Evolutionary conservation across 2,329 filamentous ascomycete genomes (phyloP), one percentile per base, ranked within the genome.

Genomic region (Coniochaeta pulveracea): DNA sequence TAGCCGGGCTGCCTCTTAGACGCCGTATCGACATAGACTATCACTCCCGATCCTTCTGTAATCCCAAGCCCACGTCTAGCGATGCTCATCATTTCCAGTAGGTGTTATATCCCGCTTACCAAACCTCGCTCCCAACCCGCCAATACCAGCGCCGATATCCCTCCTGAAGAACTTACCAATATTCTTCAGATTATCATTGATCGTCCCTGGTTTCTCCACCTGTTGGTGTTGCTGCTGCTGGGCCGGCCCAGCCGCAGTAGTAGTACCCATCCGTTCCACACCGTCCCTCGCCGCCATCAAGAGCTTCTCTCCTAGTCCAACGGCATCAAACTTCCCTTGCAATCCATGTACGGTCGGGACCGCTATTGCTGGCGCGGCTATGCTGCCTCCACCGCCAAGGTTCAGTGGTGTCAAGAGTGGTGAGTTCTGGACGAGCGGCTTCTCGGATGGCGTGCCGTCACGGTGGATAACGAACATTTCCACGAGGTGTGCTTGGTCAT

Each of bases 81-180:
- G 42, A 30, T 42, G 29, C 9, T 42, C 38, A 28, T 45, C 41
- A 10, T 31, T 40, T n/a, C 49, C 50, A 5, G 52, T 55, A 6
- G 52, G 52, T 35, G 54, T 56, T 11, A 51, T 58, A 36, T 72
- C 68, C 33, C 71, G 57, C 57, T 72, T 77, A 29, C 81, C 82
- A 53, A 88, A 88, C 43, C 81, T 63, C 9, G 72, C 74, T 3
- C 82, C 80, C 42, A 89, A 70, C 3, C 78, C 75, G 19, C 83
- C 82, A 42, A 89, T 78, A 60, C 95, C 89, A 40, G 88, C 67
- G 41, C 81, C 82, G 41, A 89, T 78, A 61, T 95, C 89, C 41
- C 89, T 67, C 41, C 81, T 77, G 63, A 96, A 96, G 60, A 96
- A 95, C 58, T 93, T 95, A 16, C 89, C 89, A 58, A 98, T 84